Conservation (phyloP, 139 green algal genomes). For the Coelastrella sp. region DNA sequence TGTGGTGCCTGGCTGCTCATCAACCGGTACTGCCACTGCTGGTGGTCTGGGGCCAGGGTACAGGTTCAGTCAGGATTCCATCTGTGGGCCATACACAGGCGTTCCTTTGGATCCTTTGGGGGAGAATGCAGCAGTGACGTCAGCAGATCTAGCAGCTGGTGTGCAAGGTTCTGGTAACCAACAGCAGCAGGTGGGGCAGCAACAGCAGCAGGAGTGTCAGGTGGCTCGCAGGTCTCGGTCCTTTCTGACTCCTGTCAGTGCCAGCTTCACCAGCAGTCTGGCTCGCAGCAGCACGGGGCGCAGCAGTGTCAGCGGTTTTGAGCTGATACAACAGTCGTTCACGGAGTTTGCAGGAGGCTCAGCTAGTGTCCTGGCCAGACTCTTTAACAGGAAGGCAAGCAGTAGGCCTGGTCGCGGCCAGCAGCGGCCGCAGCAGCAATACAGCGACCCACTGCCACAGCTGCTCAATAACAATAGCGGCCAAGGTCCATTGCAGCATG, state of each 20-base stretch:
- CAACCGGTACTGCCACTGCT: too few relatives aligned
- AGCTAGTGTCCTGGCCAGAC: neutral
- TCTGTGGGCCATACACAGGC: neutral
- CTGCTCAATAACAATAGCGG: neutral
- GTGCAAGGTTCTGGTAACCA: neutral
- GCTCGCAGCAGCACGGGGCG: neutral
- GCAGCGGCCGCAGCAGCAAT: neutral
- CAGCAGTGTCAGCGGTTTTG: neutral
- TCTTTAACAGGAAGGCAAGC: neutral
- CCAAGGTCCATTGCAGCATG: neutral
- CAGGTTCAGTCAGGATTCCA: neutral
- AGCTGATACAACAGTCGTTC: neutral
- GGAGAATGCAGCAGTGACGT: too few relatives aligned
- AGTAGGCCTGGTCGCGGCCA: neutral
- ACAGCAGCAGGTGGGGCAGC: neutral
- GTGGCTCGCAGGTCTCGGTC: neutral
- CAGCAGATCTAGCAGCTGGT: too few relatives aligned
- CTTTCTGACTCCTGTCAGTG: neutral
- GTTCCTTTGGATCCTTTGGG: too few relatives aligned
- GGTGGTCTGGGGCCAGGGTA: neutral
- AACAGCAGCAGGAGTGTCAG: neutral
- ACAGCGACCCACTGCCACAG: neutral
- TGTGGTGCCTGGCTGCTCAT: neutral
- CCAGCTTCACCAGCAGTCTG: constrained; percentile 11
- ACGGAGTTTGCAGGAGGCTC: neutral